These are phyloP conservation scores for Spiromastix sp. DNA, from an alignment of 2,329 filamentous ascomycete species.

Conservation along the genomic window DNA sequence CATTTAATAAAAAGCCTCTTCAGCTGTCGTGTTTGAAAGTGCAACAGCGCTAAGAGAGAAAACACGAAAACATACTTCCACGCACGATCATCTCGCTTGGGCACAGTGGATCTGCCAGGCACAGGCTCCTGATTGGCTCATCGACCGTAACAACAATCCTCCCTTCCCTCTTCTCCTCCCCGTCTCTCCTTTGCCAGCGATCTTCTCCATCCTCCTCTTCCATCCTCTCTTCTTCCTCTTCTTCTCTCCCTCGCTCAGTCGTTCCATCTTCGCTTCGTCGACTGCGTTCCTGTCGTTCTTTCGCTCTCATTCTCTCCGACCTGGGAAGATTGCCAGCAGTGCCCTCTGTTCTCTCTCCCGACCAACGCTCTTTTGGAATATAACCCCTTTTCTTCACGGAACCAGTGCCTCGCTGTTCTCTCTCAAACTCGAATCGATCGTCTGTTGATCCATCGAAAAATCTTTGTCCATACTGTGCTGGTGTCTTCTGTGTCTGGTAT, in stretches of 20 bases:
- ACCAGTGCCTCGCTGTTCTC: neutral
- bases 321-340: slow-evolving; percentile 26
- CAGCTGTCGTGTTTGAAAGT: no score
- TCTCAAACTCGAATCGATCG: neutral
- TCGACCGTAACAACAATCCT: no score
- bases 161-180: slow-evolving; percentile 16
- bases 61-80: no score
- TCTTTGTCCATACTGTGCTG: neutral
- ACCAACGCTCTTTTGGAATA: slow-evolving; percentile 32
- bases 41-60: no score
- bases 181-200: slow-evolving; percentile 18
- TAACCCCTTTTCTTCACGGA: slow-evolving; percentile 5
- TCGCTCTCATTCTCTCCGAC: slow-evolving; percentile 28
- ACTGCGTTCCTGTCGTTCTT: slow-evolving; percentile 9
- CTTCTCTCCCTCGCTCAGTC: slow-evolving; percentile 3
- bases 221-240: slow-evolving; percentile 11
- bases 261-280: slow-evolving; percentile 9
- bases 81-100: no score
- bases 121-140: no score
- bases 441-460: no score
- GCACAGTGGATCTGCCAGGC: no score
- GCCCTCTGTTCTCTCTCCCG: slow-evolving; percentile 29
- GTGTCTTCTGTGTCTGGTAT: no score
- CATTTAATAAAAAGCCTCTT: no score
- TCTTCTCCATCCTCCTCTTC: slow-evolving; percentile 15